A percentile compares a stretch with the other conserved stretches of the same genome.
These are phyloP conservation scores for Leptomonas pyrrhocoris DNA, from an alignment of 208 protist species.

Conservation along the genomic window DNA sequence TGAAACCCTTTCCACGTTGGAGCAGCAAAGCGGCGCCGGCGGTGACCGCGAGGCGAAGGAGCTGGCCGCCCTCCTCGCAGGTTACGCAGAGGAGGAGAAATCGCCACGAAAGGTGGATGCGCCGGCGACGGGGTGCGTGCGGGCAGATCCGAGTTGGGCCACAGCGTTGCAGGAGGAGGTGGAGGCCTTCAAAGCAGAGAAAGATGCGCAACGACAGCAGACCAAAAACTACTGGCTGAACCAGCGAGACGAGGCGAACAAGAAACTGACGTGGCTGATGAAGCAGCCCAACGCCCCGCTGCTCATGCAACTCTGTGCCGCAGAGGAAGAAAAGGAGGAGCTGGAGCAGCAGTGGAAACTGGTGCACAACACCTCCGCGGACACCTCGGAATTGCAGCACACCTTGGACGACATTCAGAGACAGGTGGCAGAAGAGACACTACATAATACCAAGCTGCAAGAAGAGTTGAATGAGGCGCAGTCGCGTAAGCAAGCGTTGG, in stretches of 20 bases:
- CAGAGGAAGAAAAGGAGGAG: constrained; percentile 27
- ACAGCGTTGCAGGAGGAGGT: constrained; percentile 20
- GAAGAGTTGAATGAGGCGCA: constrained; percentile 38
- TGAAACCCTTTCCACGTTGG: background rate
- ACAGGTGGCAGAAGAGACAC: constrained; percentile 12
- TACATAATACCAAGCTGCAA: constrained; percentile 19
- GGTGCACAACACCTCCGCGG: background rate
- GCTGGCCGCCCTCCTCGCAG: constrained; percentile 4
- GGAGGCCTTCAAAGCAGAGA: constrained; percentile 21
- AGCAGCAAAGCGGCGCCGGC: background rate
- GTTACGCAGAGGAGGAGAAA: constrained; percentile 6
- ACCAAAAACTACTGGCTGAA: constrained; percentile 20
- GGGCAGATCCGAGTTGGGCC: constrained; percentile 4
- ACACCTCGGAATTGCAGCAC: constrained; percentile 10
- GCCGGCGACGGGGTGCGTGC: background rate
- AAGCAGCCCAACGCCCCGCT: constrained; percentile 46
- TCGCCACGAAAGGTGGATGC: background rate
- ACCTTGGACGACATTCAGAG: constrained; percentile 11
- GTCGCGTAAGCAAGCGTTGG: constrained; percentile 19
- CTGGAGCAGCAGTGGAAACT: constrained; percentile 9
- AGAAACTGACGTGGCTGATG: constrained; percentile 55
- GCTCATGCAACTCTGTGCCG: constrained; percentile 38
- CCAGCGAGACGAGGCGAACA: constrained; percentile 35
- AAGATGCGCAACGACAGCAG: constrained; percentile 9
- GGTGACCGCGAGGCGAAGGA: background rate